Percentiles rank a stretch among this genome's conserved stretches.
Conservation (phyloP, 345 rosid species). For the Xanthoceras sorbifolium region DNA sequence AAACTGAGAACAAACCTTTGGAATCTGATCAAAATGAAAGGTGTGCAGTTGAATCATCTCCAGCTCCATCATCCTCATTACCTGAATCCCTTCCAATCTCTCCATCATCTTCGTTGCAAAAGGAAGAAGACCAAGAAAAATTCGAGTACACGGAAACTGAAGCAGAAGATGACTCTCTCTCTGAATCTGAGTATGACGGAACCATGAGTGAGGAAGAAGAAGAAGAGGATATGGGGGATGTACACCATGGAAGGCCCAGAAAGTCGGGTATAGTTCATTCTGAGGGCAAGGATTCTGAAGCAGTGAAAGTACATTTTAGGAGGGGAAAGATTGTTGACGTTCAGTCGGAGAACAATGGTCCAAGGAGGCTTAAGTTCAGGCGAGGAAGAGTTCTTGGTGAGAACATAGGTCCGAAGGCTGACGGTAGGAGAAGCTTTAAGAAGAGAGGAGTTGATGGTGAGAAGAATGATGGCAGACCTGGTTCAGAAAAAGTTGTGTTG, state of each 20-base stretch:
- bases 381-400: conserved; percentile 46
- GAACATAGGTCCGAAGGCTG: conserved; percentile 37
- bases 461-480: conserved; percentile 15
- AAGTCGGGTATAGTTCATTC: conserved; percentile 30
- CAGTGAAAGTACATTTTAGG: conserved; percentile 55
- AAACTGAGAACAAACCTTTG: conserved; percentile 42
- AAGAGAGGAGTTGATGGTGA: conserved; percentile 40
- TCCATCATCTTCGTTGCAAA: conserved; percentile 31
- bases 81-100: conserved; percentile 17
- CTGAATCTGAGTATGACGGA: conserved; percentile 41
- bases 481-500: conserved; percentile 55
- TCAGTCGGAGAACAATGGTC: conserved; percentile 49
- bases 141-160: conserved; percentile 37
- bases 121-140: conserved; percentile 42
- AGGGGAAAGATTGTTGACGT: conserved; percentile 63
- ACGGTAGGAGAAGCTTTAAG: conserved; percentile 45
- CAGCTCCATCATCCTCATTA: conserved; percentile 25
- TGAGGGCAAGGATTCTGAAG: conserved; percentile 32
- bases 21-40: conserved; percentile 48
- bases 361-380: conserved; percentile 71
- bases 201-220: conserved; percentile 31
- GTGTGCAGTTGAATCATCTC: conserved; percentile 38
- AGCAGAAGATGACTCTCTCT: conserved; percentile 41
- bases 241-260: conserved; percentile 24
- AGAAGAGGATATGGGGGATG: conserved; percentile 25